These are phyloP conservation scores for Globisporangium orthogonon DNA, from an alignment of 352 stramenopile genomes.

Conservation along the genomic window DNA sequence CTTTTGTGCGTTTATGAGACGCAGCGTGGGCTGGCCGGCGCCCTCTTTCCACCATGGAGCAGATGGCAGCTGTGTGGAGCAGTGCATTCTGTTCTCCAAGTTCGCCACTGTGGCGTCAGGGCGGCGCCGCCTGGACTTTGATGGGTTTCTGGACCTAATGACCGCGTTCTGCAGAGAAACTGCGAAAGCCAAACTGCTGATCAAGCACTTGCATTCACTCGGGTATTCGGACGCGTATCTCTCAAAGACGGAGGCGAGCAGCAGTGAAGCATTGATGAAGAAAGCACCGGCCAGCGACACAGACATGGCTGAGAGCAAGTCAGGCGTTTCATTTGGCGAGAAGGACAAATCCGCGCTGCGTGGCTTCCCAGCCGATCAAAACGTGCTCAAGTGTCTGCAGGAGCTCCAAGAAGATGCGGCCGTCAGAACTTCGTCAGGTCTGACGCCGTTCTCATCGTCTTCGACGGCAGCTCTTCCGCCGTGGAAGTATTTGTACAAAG, in stretches of 20 bases:
- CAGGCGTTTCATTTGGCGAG: conserved; percentile 5
- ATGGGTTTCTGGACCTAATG: conserved; percentile 42
- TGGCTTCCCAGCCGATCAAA: conserved; percentile 60
- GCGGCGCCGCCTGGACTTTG: conserved; percentile 21
- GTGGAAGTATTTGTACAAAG: conserved; percentile 71
- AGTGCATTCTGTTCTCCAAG: conserved; percentile 71
- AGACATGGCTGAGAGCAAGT: background rate
- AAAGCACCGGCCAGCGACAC: conserved; percentile 3
- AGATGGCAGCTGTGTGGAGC: conserved; percentile 7
- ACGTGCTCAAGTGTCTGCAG: conserved; percentile 74
- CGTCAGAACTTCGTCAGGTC: background rate
- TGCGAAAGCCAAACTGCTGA: conserved; percentile 33
- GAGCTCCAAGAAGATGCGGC: conserved; percentile 25
- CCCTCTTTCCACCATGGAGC: background rate
- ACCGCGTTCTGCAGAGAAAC: conserved; percentile 33
- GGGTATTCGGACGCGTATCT: conserved; percentile 31
- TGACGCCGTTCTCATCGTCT: background rate
- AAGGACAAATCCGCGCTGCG: conserved; percentile 17
- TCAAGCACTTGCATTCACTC: conserved; percentile 39
- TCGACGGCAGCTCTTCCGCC: conserved; percentile 22
- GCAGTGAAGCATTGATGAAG: background rate
- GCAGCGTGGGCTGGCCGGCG: conserved; percentile 9
- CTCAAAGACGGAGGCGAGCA: conserved; percentile 1
- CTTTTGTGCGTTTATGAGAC: conserved; percentile 46
- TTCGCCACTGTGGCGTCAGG: conserved; percentile 31